phyloP scores from a whole-genome alignment of 106 monocot genomes.

The Apostasia ramifera region DNA sequence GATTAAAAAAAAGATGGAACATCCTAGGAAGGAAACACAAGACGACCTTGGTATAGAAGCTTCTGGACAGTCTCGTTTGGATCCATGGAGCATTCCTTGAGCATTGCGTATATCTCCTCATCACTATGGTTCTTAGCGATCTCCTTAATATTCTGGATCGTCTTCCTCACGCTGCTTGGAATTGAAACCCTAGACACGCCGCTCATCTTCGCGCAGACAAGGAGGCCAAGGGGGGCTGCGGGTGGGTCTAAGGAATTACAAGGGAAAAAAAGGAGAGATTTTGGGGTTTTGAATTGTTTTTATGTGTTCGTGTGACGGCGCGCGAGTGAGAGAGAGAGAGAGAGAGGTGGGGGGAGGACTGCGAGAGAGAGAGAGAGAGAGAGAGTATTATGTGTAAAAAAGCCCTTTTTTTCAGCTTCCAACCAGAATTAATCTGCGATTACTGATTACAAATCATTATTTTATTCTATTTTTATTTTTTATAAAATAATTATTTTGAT shows the following conservation, averaged over 20 bases:
- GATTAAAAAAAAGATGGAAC: neutral
- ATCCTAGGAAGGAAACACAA: neutral
- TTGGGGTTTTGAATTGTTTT: conserved; percentile 10
- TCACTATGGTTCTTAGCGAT: conserved; percentile 73
- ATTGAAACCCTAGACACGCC: conserved; percentile 40
- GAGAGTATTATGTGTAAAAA: too few relatives aligned
- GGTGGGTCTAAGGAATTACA: conserved; percentile 8
- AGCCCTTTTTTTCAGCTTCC: too few relatives aligned
- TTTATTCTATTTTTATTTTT: too few relatives aligned
- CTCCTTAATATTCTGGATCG: conserved; percentile 86
- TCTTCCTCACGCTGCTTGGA: conserved; percentile 38
- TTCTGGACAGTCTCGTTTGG: conserved; percentile 88
- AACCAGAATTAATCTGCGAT: too few relatives aligned
- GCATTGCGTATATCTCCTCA: conserved; percentile 91
- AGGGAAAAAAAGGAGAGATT: neutral
- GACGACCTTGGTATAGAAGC: conserved; percentile 74
- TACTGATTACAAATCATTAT: too few relatives aligned
- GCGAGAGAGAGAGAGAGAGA: too few relatives aligned
- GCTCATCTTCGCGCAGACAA: conserved; percentile 11
- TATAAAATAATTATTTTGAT: too few relatives aligned
- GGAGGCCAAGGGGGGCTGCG: neutral
- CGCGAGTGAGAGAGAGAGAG: too few relatives aligned
- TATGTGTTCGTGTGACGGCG: neutral
- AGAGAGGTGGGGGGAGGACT: too few relatives aligned
- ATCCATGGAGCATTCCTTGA: conserved; percentile 92